Evolutionary conservation across 2,329 filamentous ascomycete genomes (phyloP), one percentile per base, ranked within the genome.

Genomic region (Ophiocordyceps robertsii): DNA sequence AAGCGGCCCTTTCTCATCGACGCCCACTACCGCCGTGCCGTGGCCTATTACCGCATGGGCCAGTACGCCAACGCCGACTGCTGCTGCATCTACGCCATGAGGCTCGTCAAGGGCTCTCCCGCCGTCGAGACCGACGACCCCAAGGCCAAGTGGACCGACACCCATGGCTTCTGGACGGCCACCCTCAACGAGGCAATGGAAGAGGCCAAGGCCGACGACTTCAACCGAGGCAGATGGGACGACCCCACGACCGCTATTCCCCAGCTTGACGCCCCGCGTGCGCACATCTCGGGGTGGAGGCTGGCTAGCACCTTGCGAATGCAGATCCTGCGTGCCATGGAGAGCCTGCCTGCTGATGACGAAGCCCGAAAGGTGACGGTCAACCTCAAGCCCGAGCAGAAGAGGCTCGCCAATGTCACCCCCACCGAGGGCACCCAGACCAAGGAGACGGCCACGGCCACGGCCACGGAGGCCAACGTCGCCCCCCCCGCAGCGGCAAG

Each of bases 1-100:
- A 83, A 81, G 53, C 77, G 84, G 40, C 77, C 86, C 49, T 72
- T 83, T 29, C 86, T 95, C 59, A 71, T 80, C 38, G 76, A 86
- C n/a, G 82, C 85, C 2, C 86, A 95, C 54, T 77, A 92, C 53
- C 78, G 89, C 51, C 77, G 90, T 32, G 84, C 77, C 6, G 76
- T 94, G 12, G 74, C 82, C 11, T 69, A 90, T 24, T 84, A 78
- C 59, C 75, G 80, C 39, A 66, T 88, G 35, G 76, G 75, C 30
- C 72, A 76, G 42, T 86, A 79, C 52, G 87, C 81, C 4, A 82
- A 95, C 61, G 82, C 88, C 1, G 73, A 80, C 45, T 74, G 78
- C 50, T 76, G 89, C 48, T 77, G 89, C 17, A 66, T 68, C 16
- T 80, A 77, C 69, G 64, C 69, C 29, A 66, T 69, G 58, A 51